These are phyloP conservation scores for Tricholoma hemisulphureum DNA, from an alignment of 768 basidiomycete genomes.

Conservation along the genomic window DNA sequence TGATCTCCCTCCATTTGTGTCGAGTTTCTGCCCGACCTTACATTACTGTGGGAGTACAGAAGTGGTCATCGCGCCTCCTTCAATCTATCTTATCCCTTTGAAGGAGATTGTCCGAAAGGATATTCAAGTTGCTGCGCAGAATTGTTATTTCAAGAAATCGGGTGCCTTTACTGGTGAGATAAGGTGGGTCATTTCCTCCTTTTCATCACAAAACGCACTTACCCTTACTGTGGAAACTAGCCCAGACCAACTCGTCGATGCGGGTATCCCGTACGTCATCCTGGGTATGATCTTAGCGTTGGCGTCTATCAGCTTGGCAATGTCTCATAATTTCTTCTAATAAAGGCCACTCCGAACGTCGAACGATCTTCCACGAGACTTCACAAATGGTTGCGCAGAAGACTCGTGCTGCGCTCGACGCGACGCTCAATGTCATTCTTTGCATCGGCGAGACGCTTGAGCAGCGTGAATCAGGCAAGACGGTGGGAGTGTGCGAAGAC, in stretches of 20 bases:
- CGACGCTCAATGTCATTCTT: conserved; percentile 82
- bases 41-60: conserved; percentile 46
- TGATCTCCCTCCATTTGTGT: conserved; percentile 32
- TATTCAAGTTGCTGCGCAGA: conserved; percentile 86
- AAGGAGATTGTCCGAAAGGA: conserved; percentile 60
- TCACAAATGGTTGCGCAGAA: conserved; percentile 82
- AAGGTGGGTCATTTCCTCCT: conserved; percentile 50
- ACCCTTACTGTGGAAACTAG: conserved; percentile 34
- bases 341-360: conserved; percentile 92
- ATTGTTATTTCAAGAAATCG: conserved; percentile 77
- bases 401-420: conserved; percentile 77
- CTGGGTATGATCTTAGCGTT: conserved; percentile 52
- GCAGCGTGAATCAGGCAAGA: conserved; percentile 79
- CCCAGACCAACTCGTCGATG: conserved; percentile 81
- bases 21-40: conserved; percentile 8
- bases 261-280: conserved; percentile 87
- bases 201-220: not conserved
- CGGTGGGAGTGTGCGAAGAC: conserved; percentile 72
- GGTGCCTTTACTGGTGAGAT: conserved; percentile 98
- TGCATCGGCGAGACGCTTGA: conserved; percentile 94
- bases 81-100: conserved; percentile 81
- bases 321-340: not conserved
- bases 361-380: conserved; percentile 87
- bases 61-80: conserved; percentile 90
- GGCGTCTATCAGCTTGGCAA: not conserved